A percentile compares a stretch with the other conserved stretches of the same genome.
Conservation (phyloP, 345 rosid species). For the Draba incana region DNA sequence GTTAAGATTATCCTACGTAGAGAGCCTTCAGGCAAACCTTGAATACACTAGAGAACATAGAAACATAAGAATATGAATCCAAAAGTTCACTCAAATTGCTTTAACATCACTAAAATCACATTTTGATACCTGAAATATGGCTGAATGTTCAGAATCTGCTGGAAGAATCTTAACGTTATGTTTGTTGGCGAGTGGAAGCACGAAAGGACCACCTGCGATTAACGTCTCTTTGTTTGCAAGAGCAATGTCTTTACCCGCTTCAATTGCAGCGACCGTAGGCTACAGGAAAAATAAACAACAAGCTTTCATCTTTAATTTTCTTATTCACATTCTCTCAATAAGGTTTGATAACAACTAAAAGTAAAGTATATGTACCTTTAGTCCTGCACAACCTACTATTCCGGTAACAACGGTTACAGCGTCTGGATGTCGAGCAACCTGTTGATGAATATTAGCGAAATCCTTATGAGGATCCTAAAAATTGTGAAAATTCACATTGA, state of each 20-base stretch:
- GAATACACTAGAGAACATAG: constrained; percentile 67
- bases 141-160: constrained; percentile 99
- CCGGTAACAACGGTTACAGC: constrained; percentile 93
- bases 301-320: constrained; percentile 4
- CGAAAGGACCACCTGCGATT: constrained; percentile 95
- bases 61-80: background rate
- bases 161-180: constrained; percentile 94
- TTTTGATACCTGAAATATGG: constrained; percentile 82
- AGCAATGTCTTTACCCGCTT: constrained; percentile 93
- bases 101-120: background rate
- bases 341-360: background rate
- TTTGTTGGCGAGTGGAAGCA: constrained; percentile 91
- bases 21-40: constrained; percentile 91
- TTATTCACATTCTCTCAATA: constrained; percentile 1
- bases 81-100: background rate
- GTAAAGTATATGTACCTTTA: constrained; percentile 55
- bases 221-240: constrained; percentile 98
- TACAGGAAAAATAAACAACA: constrained; percentile 24
- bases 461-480: background rate
- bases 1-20: constrained; percentile 85
- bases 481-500: constrained; percentile 3
- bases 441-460: constrained; percentile 38
- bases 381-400: constrained; percentile 98
- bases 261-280: constrained; percentile 99
- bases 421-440: constrained; percentile 96